Base-by-base conservation (phyloP, 768 basidiomycete species). In the Mycena maculata region DNA sequence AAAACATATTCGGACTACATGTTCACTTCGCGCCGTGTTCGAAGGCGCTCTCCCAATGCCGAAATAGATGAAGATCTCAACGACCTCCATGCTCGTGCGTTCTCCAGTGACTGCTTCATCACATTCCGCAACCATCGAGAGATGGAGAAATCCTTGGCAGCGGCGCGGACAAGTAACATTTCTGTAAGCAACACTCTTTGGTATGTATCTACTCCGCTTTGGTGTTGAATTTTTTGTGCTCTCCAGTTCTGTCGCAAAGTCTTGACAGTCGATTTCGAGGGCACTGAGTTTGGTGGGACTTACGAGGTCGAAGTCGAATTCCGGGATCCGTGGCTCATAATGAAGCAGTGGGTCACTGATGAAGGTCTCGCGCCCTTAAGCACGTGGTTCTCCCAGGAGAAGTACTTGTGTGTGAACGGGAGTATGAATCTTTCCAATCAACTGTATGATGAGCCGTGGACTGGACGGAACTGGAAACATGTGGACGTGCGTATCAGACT, bases 321-420 rank as follows among this genome's bases (percentile, higher is more conserved):
- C 45, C 61, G 65, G 4, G 68, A 73, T 56, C 67, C 68, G 3
- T 73, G 72, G 72, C n/a, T 67, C 30, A 63, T 68, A 54, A 70
- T 64, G 33, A 48, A 70, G 30, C 55, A 41, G 20, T 53, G 69
- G 47, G 39, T 67, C 10, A 42, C 10, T 23, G 71, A 72, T 38
- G 54, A 54, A 55, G 60, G 36, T 22, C 62, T 73, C 16, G 42
- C 65, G 12, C 25, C 49, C 5, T 42, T 55, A 13, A 61, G 68
- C 54, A 67, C 61, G 13, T 70, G 62, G 63, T 61, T 62, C 33
- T 62, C 72, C 1, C 64, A 61, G 15, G 49, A 63, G 25, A 67
- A 64, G 49, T 71, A 59, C 44, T 48, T 66, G 20, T 71, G 71
- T 45, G 45, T 31, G 44, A 28, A 58, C 15, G 69, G 53, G 3